A percentile compares a stretch with the other conserved stretches of the same genome.
Evolutionary conservation across 192 early-diverging fungal genomes (phyloP).

Genomic region (Backusella mclennaniae): DNA sequence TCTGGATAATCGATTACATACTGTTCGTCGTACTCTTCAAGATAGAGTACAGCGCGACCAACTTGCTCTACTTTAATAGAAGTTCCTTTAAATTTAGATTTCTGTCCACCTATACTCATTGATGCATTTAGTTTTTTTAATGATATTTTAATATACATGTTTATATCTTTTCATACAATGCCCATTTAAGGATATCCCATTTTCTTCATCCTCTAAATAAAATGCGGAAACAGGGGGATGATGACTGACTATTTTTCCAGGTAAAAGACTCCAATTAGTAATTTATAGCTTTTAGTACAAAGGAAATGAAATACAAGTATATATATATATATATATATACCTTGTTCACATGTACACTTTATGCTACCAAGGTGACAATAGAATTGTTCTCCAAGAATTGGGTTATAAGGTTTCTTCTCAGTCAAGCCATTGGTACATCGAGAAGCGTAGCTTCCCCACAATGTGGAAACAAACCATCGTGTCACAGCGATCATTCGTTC

Average conservation of each 20-base stretch:
- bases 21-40: slow-evolving; percentile 51
- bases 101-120: slow-evolving; percentile 40
- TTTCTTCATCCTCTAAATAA: slow-evolving; percentile 60
- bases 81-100: slow-evolving; percentile 62
- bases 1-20: slow-evolving; percentile 59
- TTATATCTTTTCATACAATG: slow-evolving; percentile 30
- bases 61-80: slow-evolving; percentile 67
- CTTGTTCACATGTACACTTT: slow-evolving; percentile 61
- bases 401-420: slow-evolving; percentile 75
- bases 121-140: neutral
- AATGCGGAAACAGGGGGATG: slow-evolving; percentile 72
- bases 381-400: slow-evolving; percentile 65
- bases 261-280: neutral
- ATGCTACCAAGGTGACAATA: slow-evolving; percentile 52
- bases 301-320: neutral
- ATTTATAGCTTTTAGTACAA: neutral
- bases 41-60: slow-evolving; percentile 55
- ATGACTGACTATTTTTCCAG: slow-evolving; percentile 50
- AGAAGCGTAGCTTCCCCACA: slow-evolving; percentile 75
- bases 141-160: neutral
- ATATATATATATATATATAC: neutral
- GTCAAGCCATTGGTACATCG: slow-evolving; percentile 64
- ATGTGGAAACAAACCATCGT: slow-evolving; percentile 81
- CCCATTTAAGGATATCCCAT: slow-evolving; percentile 62
- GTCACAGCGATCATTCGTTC: slow-evolving; percentile 72